These are phyloP conservation scores for Skeletonema costatum DNA, from an alignment of 108 stramenopile genomes.

Conservation along the genomic window DNA sequence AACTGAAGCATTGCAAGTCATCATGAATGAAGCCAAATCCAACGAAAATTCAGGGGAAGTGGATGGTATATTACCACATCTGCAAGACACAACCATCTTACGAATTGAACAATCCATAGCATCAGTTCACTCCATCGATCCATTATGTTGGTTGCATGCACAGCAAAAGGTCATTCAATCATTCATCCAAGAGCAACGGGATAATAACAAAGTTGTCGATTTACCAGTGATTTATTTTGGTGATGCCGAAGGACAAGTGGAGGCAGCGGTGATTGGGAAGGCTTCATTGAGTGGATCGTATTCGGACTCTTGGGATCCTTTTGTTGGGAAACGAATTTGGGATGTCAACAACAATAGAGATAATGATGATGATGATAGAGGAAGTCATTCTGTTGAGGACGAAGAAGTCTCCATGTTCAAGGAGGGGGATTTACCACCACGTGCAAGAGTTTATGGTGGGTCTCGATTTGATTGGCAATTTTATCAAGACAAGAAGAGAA, in stretches of 20 bases:
- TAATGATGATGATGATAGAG: not conserved
- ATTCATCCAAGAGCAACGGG: not conserved
- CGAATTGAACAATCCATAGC: constrained; percentile 63
- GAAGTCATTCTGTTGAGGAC: not conserved
- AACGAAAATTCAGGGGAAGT: not conserved
- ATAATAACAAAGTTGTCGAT: not conserved
- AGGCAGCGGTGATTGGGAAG: constrained; percentile 56
- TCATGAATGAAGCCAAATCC: not conserved
- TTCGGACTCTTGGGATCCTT: constrained; percentile 52
- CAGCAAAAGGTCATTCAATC: constrained; percentile 30
- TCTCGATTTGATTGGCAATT: constrained; percentile 63
- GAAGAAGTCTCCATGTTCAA: constrained; percentile 24
- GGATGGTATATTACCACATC: constrained; percentile 4
- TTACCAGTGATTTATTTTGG: constrained; percentile 58
- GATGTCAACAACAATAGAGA: not conserved
- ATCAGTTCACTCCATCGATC: constrained; percentile 51
- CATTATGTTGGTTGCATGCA: constrained; percentile 74
- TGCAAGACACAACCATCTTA: constrained; percentile 28
- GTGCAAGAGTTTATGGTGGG: constrained; percentile 68
- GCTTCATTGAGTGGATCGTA: constrained; percentile 21
- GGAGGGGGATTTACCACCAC: constrained; percentile 44
- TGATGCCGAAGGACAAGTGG: constrained; percentile 62
- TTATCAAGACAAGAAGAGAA: constrained; percentile 21
- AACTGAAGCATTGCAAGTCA: not conserved
- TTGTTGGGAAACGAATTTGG: constrained; percentile 55